phyloP scores from a whole-genome alignment of 129 eudicot species.

The Deinandra increscens region DNA sequence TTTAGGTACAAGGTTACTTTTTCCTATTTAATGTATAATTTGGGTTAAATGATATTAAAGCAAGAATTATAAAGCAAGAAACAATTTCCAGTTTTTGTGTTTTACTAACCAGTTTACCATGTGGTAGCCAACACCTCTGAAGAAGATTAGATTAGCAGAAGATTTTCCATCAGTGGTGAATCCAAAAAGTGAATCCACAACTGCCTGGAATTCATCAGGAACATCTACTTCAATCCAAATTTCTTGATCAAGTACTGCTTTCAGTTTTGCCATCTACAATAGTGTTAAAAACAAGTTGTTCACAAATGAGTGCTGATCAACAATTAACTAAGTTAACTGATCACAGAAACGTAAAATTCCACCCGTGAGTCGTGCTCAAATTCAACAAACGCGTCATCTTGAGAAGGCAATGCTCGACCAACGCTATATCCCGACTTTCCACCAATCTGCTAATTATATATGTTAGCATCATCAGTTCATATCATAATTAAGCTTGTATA shows the following conservation, averaged over 20 bases:
- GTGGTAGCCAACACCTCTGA: constrained; percentile 81
- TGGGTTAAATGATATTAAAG: too few relatives aligned
- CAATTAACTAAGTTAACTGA: not conserved
- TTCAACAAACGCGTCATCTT: constrained; percentile 56
- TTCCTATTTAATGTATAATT: too few relatives aligned
- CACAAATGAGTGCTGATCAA: not conserved
- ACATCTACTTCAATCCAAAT: constrained; percentile 96
- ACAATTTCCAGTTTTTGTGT: constrained; percentile 1
- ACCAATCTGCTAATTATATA: too few relatives aligned
- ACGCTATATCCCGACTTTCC: too few relatives aligned
- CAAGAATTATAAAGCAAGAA: too few relatives aligned
- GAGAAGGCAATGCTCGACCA: too few relatives aligned
- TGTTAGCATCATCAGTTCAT: too few relatives aligned
- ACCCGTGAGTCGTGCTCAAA: constrained; percentile 92
- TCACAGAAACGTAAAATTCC: constrained; percentile 19
- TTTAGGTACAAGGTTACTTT: too few relatives aligned
- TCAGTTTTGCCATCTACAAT: constrained; percentile 74
- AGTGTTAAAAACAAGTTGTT: constrained; percentile 25
- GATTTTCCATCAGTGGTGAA: constrained; percentile 57
- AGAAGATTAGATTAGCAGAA: constrained; percentile 51
- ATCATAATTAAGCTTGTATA: too few relatives aligned
- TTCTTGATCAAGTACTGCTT: constrained; percentile 95
- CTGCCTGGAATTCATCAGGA: constrained; percentile 83
- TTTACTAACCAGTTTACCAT: constrained; percentile 95
- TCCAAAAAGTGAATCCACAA: constrained; percentile 57